These are phyloP conservation scores for Alloascoidea africana DNA, from an alignment of 805 yeast species.

Conservation along the genomic window DNA sequence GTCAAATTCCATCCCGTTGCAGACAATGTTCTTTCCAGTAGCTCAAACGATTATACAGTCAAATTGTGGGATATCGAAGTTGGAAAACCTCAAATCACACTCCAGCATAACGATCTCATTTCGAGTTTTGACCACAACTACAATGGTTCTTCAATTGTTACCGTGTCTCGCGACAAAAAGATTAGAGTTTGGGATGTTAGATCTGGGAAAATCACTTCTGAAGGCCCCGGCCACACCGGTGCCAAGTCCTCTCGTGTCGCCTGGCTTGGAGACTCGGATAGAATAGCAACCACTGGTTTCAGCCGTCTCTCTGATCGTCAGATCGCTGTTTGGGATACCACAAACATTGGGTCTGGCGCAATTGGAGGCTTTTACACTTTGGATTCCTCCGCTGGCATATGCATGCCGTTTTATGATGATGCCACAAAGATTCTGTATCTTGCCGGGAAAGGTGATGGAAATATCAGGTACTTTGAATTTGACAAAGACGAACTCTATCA, in stretches of 20 bases:
- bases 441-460: constrained; percentile 98
- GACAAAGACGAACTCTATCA: constrained; percentile 63
- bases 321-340: constrained; percentile 84
- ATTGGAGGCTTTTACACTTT: constrained; percentile 78
- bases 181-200: constrained; percentile 88
- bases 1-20: constrained; percentile 84
- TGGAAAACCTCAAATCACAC: constrained; percentile 53
- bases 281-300: constrained; percentile 89
- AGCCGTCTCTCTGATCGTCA: constrained; percentile 89
- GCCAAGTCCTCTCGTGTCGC: constrained; percentile 80
- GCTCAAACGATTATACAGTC: constrained; percentile 82
- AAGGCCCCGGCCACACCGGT: constrained; percentile 85
- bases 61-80: constrained; percentile 81
- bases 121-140: constrained; percentile 88
- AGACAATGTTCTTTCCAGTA: constrained; percentile 70
- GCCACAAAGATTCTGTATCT: constrained; percentile 67
- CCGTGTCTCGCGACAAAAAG: constrained; percentile 82
- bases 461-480: constrained; percentile 85
- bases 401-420: constrained; percentile 83
- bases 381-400: constrained; percentile 85
- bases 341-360: constrained; percentile 62
- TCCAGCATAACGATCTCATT: constrained; percentile 80
- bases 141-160: constrained; percentile 76
- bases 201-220: constrained; percentile 55
- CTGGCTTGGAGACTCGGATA: constrained; percentile 81